Conservation (phyloP, 495 filamentous ascomycete genomes). For the Durotheca rogersii region DNA sequence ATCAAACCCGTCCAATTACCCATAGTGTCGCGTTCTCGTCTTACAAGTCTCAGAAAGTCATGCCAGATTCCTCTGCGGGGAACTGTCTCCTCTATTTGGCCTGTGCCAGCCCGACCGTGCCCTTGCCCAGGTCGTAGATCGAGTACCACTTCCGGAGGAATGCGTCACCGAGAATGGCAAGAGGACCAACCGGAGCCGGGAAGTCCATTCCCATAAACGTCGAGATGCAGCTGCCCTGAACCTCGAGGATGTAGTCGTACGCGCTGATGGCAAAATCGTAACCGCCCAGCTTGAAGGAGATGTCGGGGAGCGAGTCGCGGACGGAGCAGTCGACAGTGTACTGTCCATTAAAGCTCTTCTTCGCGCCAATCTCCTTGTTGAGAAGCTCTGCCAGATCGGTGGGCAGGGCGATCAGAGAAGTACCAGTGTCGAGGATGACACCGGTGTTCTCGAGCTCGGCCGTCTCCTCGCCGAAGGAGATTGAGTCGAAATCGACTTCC, state of each 20-base stretch:
- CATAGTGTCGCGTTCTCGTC: constrained; percentile 15
- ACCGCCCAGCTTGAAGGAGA: constrained; percentile 83
- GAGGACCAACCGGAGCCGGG: constrained; percentile 83
- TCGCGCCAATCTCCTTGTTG: constrained; percentile 96
- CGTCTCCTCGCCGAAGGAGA: constrained; percentile 78
- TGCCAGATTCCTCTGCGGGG: constrained; percentile 8
- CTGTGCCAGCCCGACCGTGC: constrained; percentile 83
- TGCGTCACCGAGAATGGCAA: constrained; percentile 95
- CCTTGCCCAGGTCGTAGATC: constrained; percentile 87
- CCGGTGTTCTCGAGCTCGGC: constrained; percentile 92
- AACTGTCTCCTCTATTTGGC: constrained; percentile 55
- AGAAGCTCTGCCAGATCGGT: constrained; percentile 91
- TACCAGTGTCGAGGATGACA: constrained; percentile 97
- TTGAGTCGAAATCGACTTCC: constrained; percentile 95
- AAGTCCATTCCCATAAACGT: constrained; percentile 98
- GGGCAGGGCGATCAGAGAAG: constrained; percentile 95
- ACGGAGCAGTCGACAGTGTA: constrained; percentile 89
- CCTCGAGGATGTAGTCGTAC: constrained; percentile 94
- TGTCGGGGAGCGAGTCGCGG: constrained; percentile 78
- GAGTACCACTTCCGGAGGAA: constrained; percentile 98
- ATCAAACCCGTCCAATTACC: constrained; percentile 16
- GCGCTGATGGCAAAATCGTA: constrained; percentile 87
- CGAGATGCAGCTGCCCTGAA: constrained; percentile 93
- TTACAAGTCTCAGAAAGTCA: constrained; percentile 6
- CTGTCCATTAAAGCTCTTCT: constrained; percentile 93